Evolutionary conservation across 2,329 filamentous ascomycete species (phyloP).

Genomic region (Amylocarpus encephaloides): DNA sequence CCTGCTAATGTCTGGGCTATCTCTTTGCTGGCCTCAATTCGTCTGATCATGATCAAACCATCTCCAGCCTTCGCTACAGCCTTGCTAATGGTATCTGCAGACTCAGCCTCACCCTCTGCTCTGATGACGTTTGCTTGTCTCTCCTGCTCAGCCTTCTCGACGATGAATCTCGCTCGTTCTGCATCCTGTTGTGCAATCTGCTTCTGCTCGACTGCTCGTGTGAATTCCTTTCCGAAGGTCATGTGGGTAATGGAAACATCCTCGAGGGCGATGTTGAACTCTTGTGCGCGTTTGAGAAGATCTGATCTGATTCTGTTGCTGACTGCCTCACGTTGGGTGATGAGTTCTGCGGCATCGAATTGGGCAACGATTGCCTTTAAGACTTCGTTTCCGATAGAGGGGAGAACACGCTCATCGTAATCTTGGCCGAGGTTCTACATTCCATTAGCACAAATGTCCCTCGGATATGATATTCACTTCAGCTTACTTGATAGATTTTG

Average conservation of each 20-base stretch:
- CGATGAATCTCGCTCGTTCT: slow-evolving; percentile 93
- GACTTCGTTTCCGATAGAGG: slow-evolving; percentile 98
- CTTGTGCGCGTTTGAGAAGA: slow-evolving; percentile 82
- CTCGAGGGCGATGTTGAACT: slow-evolving; percentile 99
- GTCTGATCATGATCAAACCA: slow-evolving; percentile 89
- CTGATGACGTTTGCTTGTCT: slow-evolving; percentile 97
- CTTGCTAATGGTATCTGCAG: slow-evolving; percentile 89
- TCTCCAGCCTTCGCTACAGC: slow-evolving; percentile 91
- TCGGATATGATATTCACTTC: background rate
- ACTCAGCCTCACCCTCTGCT: slow-evolving; percentile 95
- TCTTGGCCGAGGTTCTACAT: slow-evolving; percentile 87
- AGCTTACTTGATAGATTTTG: slow-evolving; percentile 91
- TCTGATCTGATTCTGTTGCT: slow-evolving; percentile 90
- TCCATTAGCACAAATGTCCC: background rate
- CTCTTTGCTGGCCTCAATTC: slow-evolving; percentile 94
- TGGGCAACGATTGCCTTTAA: slow-evolving; percentile 97
- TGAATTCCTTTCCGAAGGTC: slow-evolving; percentile 99
- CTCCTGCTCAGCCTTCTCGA: slow-evolving; percentile 98
- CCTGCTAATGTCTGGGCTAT: slow-evolving; percentile 83
- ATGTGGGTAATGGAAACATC: slow-evolving; percentile 99
- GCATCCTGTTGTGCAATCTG: slow-evolving; percentile 99
- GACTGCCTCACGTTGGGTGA: slow-evolving; percentile 97
- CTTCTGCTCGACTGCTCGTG: slow-evolving; percentile 98
- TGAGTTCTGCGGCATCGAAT: slow-evolving; percentile 97
- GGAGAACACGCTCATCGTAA: slow-evolving; percentile 97